phyloP scores from a whole-genome alignment of 352 stramenopile genomes.

The Globisporangium recalcitrans region DNA sequence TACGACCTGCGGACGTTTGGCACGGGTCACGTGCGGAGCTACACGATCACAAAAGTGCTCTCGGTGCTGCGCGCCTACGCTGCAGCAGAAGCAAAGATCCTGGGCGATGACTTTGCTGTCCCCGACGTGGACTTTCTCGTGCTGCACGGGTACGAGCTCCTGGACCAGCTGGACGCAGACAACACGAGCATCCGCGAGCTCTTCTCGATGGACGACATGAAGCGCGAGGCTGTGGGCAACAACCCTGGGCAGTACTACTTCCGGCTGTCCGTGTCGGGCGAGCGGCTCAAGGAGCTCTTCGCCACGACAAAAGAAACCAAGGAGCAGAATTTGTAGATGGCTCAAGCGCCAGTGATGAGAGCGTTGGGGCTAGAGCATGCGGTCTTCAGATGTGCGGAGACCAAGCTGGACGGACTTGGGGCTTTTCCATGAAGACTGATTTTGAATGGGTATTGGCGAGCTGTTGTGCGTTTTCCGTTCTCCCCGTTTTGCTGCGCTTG shows the following conservation, averaged over 20 bases:
- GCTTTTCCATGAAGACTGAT: neutral
- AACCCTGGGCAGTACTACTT: slow-evolving; percentile 54
- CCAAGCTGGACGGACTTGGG: neutral
- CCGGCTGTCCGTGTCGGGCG: slow-evolving; percentile 34
- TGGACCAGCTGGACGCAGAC: slow-evolving; percentile 75
- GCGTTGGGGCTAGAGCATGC: neutral
- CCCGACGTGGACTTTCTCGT: slow-evolving; percentile 71
- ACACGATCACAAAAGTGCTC: slow-evolving; percentile 58
- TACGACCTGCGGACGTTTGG: slow-evolving; percentile 66
- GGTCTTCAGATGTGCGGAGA: neutral
- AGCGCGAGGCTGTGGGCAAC: slow-evolving; percentile 32
- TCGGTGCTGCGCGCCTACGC: slow-evolving; percentile 39
- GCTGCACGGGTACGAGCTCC: slow-evolving; percentile 65
- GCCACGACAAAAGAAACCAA: slow-evolving; percentile 35
- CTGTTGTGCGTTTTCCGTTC: neutral
- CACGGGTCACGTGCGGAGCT: slow-evolving; percentile 53
- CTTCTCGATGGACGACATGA: slow-evolving; percentile 86
- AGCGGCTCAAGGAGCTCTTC: slow-evolving; percentile 56
- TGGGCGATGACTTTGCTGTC: slow-evolving; percentile 25
- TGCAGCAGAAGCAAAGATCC: slow-evolving; percentile 25
- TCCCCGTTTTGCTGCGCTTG: too few species aligned
- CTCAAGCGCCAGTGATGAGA: neutral
- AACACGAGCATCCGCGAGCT: slow-evolving; percentile 55
- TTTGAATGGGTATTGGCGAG: neutral
- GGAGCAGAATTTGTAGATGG: slow-evolving; percentile 24